A percentile compares a stretch with the other conserved stretches of the same genome.
phyloP scores from a whole-genome alignment of 768 basidiomycete genomes.

The Pleurotus cornucopiae region DNA sequence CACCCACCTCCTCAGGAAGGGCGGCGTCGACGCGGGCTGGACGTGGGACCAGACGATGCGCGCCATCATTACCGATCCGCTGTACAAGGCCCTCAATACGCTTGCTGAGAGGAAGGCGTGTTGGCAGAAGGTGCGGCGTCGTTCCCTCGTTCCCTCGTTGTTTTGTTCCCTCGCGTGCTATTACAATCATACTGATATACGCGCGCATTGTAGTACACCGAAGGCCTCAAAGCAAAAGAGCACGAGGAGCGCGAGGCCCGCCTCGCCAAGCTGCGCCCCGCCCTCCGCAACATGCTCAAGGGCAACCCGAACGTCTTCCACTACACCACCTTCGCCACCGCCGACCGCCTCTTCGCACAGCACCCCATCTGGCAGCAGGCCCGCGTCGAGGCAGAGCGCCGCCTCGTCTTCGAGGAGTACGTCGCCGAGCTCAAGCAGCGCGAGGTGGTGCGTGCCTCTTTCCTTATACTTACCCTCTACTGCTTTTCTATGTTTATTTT shows the following conservation, averaged over 20 bases:
- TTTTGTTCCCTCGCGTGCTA: no score
- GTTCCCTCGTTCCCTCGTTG: no score
- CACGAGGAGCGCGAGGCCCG: constrained; percentile 83
- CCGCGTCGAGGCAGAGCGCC: constrained; percentile 80
- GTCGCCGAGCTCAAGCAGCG: constrained; percentile 79
- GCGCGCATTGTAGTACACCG: constrained; percentile 57
- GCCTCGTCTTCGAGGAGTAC: constrained; percentile 89
- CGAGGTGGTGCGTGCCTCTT: constrained; percentile 67
- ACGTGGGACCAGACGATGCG: constrained; percentile 99
- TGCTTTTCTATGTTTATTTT: no score
- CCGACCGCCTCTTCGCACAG: constrained; percentile 79
- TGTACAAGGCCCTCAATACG: constrained; percentile 91
- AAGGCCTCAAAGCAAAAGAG: constrained; percentile 72
- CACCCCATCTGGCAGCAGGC: constrained; percentile 92
- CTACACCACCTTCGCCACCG: constrained; percentile 88
- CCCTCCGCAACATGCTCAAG: constrained; percentile 79
- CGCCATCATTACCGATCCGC: constrained; percentile 95
- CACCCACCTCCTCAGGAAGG: constrained; percentile 81
- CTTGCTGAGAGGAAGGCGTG: constrained; percentile 92
- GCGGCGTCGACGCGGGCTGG: constrained; percentile 88
- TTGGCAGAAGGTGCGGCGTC: constrained; percentile 78
- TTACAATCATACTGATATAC: not conserved
- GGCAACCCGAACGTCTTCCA: constrained; percentile 87
- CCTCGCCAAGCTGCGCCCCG: constrained; percentile 81
- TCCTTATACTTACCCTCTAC: no score